Evolutionary conservation across 345 rosid genomes (phyloP).

Genomic region (Citrus sp.): DNA sequence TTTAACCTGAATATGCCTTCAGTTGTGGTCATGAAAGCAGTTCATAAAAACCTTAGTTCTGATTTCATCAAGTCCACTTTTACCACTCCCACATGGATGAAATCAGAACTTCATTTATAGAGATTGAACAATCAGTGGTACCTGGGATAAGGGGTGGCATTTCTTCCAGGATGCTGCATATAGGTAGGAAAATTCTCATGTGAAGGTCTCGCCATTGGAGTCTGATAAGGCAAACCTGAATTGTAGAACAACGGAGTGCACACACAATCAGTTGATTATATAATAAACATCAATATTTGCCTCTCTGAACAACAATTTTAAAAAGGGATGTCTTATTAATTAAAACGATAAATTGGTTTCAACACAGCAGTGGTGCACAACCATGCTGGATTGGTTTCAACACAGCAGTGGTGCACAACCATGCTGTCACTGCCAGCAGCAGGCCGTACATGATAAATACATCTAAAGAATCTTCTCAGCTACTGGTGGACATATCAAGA

Average conservation of each 20-base stretch:
- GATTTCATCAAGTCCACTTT: not conserved
- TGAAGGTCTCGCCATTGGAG: not conserved
- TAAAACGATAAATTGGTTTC: not conserved
- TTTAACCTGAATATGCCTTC: not conserved
- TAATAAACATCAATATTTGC: not conserved
- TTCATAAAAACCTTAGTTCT: not conserved
- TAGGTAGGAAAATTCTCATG: constrained; percentile 5
- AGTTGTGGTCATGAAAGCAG: not conserved
- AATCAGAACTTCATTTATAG: not conserved
- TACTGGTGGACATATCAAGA: not conserved
- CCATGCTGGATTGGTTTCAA: not conserved
- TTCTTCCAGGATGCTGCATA: constrained; percentile 8
- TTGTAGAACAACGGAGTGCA: not conserved
- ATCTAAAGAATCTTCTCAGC: not conserved
- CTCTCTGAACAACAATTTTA: not conserved
- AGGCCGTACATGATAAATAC: not conserved
- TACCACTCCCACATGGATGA: not conserved
- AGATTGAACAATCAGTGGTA: not conserved
- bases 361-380: not conserved
- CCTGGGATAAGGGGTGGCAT: not conserved
- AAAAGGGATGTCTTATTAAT: too few relatives aligned
- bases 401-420: not conserved
- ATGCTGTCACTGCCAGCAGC: not conserved
- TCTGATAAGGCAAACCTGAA: constrained; percentile 14
- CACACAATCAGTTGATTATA: not conserved